phyloP scores from a whole-genome alignment of 768 basidiomycete genomes.

The Hericium erinaceus region DNA sequence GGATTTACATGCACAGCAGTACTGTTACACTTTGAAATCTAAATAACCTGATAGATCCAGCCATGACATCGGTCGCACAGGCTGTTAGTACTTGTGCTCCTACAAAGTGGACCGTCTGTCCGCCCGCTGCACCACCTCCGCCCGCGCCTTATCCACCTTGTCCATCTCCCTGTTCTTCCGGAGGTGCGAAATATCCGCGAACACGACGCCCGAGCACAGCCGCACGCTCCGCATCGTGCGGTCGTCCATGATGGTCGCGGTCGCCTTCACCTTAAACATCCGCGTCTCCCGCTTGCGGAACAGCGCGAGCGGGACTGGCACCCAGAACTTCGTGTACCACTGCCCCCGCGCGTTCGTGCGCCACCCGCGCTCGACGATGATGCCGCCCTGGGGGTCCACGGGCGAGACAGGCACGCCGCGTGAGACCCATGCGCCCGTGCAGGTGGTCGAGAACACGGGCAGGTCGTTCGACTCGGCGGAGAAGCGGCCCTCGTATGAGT shows the following conservation, averaged over 20 bases:
- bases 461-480: conserved; percentile 11
- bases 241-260: conserved; percentile 8
- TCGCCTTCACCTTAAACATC: conserved; percentile 12
- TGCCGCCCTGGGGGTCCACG: conserved; percentile 6
- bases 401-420: not conserved
- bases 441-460: conserved; percentile 8
- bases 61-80: too few species aligned
- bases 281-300: conserved; percentile 13
- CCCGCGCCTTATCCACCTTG: too few species aligned
- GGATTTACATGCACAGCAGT: too few species aligned
- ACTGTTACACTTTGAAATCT: too few species aligned
- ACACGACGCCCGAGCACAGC: conserved; percentile 7
- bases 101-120: too few species aligned
- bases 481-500: conserved; percentile 14
- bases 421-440: not conserved
- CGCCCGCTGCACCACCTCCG: not conserved
- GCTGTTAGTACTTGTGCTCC: too few species aligned
- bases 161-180: conserved; percentile 13
- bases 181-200: conserved; percentile 14
- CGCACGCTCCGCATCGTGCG: conserved; percentile 10
- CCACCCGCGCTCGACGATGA: conserved; percentile 13
- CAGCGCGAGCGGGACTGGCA: conserved; percentile 13
- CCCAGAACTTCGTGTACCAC: conserved; percentile 15
- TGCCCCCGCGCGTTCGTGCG: conserved; percentile 6
- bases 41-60: too few species aligned